These are phyloP conservation scores for Strigomonas galati DNA, from an alignment of 208 protist genomes.

Conservation along the genomic window DNA sequence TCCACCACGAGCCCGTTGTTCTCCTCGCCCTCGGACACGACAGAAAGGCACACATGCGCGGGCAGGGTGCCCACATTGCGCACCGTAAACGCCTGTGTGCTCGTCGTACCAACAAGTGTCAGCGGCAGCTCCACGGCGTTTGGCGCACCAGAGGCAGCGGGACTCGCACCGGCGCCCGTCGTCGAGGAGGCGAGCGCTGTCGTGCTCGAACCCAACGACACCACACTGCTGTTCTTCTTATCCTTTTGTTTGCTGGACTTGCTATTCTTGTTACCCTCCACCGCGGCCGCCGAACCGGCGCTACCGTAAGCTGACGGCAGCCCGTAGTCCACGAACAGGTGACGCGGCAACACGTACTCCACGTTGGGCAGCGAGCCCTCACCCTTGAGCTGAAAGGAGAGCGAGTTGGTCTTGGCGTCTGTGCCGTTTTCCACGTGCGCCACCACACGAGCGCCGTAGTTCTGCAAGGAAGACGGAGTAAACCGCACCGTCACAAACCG, in stretches of 20 bases:
- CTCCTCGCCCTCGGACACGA: slow-evolving; percentile 31
- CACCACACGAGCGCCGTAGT: slow-evolving; percentile 85
- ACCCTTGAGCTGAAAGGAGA: slow-evolving; percentile 90
- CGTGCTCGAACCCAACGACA: neutral
- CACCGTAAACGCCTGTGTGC: slow-evolving; percentile 56
- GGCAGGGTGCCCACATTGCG: slow-evolving; percentile 85
- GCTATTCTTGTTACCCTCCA: neutral
- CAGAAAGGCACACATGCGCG: slow-evolving; percentile 73
- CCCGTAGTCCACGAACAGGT: slow-evolving; percentile 19
- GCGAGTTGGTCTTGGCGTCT: slow-evolving; percentile 48
- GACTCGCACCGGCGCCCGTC: neutral
- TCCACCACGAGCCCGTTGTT: slow-evolving; percentile 20
- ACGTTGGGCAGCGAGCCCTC: slow-evolving; percentile 93
- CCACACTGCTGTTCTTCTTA: slow-evolving; percentile 7
- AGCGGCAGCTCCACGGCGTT: slow-evolving; percentile 80
- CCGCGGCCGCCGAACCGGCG: neutral
- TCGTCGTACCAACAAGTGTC: slow-evolving; percentile 64
- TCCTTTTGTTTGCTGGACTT: neutral
- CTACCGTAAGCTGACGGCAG: neutral
- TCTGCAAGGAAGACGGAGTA: slow-evolving; percentile 70
- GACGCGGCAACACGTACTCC: slow-evolving; percentile 56
- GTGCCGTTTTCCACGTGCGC: slow-evolving; percentile 87
- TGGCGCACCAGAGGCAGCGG: neutral
- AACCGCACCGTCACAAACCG: slow-evolving; percentile 94
- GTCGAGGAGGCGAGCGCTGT: neutral